Evolutionary conservation across 768 basidiomycete species (phyloP).

Genomic region (Suillus subaureus): DNA sequence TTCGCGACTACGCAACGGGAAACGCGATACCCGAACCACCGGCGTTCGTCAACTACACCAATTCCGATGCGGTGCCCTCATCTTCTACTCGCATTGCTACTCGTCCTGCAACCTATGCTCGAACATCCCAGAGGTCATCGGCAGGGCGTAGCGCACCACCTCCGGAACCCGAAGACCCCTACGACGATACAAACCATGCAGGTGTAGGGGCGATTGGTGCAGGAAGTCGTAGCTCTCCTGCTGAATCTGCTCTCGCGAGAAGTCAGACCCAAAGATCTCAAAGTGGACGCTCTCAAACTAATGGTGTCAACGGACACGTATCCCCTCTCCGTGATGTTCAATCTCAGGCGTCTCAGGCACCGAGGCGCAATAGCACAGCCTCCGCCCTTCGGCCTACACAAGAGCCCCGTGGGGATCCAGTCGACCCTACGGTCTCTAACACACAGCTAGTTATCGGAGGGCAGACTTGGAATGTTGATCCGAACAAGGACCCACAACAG

Average conservation of each 20-base stretch:
- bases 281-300: slow-evolving; percentile 32
- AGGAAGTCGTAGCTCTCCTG: slow-evolving; percentile 35
- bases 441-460: slow-evolving; percentile 64
- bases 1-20: slow-evolving; percentile 87
- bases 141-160: slow-evolving; percentile 26
- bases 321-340: slow-evolving; percentile 26
- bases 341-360: slow-evolving; percentile 23
- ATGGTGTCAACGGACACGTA: slow-evolving; percentile 33
- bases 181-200: slow-evolving; percentile 54
- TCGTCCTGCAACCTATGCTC: slow-evolving; percentile 57
- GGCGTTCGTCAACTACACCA: slow-evolving; percentile 80
- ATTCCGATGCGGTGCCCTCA: slow-evolving; percentile 63
- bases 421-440: slow-evolving; percentile 65
- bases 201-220: slow-evolving; percentile 73
- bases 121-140: slow-evolving; percentile 38
- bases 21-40: slow-evolving; percentile 87
- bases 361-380: slow-evolving; percentile 29
- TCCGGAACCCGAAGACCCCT: slow-evolving; percentile 46
- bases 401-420: slow-evolving; percentile 54
- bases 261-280: slow-evolving; percentile 34
- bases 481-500: slow-evolving; percentile 63
- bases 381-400: slow-evolving; percentile 33
- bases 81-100: slow-evolving; percentile 58
- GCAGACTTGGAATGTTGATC: slow-evolving; percentile 68
- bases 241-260: slow-evolving; percentile 31